A percentile compares a stretch with the other conserved stretches of the same genome.
Conservation (phyloP, 2,329 filamentous ascomycete species). For the Nemania sp. region DNA sequence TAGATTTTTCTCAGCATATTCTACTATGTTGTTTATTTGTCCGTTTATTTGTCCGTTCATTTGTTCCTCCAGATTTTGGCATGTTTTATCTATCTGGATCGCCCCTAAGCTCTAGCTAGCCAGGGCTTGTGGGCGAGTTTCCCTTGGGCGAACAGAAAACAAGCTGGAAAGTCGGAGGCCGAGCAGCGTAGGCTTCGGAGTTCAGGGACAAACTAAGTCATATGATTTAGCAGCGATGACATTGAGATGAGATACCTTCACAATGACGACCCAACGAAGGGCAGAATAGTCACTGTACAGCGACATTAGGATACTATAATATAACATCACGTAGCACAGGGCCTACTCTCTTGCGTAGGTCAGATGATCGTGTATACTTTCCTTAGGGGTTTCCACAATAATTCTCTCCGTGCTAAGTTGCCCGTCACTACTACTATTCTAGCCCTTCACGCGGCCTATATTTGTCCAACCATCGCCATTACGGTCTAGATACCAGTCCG, state of each 20-base stretch:
- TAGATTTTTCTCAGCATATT: background rate
- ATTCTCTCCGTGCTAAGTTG: background rate
- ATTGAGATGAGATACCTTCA: conserved; percentile 13
- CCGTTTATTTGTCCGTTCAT: too few relatives aligned
- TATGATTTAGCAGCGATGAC: background rate
- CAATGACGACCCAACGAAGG: background rate
- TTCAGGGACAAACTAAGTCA: background rate
- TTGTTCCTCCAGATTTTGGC: background rate
- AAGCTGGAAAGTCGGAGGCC: background rate
- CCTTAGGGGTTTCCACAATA: background rate
- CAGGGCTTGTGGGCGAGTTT: background rate
- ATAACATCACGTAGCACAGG: background rate
- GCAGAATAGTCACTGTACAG: background rate
- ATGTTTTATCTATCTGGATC: background rate
- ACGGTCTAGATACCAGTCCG: background rate
- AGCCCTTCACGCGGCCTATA: too few relatives aligned
- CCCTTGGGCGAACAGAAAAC: background rate
- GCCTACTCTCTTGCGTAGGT: background rate
- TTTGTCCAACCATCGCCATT: background rate
- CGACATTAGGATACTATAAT: background rate
- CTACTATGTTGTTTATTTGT: background rate
- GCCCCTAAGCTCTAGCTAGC: background rate
- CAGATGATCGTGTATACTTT: background rate
- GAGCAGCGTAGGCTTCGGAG: background rate
- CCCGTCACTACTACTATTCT: background rate